These are phyloP conservation scores for Globisporangium mamillatum DNA, from an alignment of 352 stramenopile genomes.

Conservation along the genomic window DNA sequence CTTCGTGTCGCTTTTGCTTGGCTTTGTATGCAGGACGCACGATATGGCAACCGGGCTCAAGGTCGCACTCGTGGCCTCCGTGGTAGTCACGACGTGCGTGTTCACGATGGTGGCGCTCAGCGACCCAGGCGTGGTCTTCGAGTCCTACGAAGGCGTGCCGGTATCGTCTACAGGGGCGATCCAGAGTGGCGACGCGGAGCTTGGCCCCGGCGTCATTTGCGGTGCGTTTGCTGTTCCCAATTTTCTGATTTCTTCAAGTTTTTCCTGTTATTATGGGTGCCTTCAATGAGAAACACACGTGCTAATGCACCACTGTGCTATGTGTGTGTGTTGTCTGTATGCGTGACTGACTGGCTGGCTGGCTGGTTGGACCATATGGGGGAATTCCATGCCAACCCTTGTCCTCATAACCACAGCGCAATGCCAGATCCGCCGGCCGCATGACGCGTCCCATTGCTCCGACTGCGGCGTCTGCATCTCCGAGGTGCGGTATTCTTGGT, in stretches of 20 bases:
- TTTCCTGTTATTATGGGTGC: not conserved
- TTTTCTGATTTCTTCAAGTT: constrained; percentile 9
- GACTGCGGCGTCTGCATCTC: constrained; percentile 75
- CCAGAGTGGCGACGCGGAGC: constrained; percentile 25
- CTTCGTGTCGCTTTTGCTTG: not conserved
- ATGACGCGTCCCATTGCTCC: constrained; percentile 73
- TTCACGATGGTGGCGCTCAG: constrained; percentile 81
- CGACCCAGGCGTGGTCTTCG: constrained; percentile 67
- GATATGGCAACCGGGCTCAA: constrained; percentile 42
- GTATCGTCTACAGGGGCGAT: constrained; percentile 5
- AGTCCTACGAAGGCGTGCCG: constrained; percentile 33
- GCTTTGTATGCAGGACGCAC: constrained; percentile 19
- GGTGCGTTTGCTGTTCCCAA: constrained; percentile 32
- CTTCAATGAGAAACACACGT: not conserved
- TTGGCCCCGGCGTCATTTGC: constrained; percentile 60
- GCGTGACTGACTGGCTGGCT: not conserved
- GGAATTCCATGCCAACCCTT: not conserved
- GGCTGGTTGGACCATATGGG: not conserved
- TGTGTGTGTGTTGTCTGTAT: not conserved
- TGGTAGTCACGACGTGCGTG: constrained; percentile 54
- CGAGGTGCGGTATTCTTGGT: constrained; percentile 31
- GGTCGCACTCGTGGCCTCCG: constrained; percentile 44
- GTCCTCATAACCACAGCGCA: constrained; percentile 36
- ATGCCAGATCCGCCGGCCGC: constrained; percentile 68
- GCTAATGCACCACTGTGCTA: constrained; percentile 1